Conservation (phyloP, 805 yeast genomes). For the Cyberlindnera amylophila region DNA sequence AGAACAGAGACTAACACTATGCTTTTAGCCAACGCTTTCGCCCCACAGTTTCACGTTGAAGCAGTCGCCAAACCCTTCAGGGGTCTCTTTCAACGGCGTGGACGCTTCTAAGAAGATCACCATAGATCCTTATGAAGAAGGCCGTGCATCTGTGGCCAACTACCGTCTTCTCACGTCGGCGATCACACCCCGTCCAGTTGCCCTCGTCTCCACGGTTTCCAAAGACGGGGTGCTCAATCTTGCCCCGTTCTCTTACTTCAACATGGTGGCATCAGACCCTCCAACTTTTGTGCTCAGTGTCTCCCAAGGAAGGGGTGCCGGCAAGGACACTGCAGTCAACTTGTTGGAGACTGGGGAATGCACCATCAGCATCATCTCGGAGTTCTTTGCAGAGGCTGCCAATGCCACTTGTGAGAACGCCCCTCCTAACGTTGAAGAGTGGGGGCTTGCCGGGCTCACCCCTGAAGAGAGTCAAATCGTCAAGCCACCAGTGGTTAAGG, state of each 20-base stretch:
- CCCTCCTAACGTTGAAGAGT: conserved; percentile 50
- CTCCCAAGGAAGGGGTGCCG: conserved; percentile 32
- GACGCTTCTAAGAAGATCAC: conserved; percentile 23
- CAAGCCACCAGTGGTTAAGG: conserved; percentile 55
- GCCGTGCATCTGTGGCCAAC: conserved; percentile 30
- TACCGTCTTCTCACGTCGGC: conserved; percentile 51
- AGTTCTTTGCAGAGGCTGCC: conserved; percentile 65
- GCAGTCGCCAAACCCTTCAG: conserved; percentile 11
- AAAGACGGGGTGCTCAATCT: conserved; percentile 42
- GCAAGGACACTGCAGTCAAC: conserved; percentile 49
- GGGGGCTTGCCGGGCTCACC: conserved; percentile 52
- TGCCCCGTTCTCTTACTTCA: conserved; percentile 61
- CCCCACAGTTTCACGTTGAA: conserved; percentile 5
- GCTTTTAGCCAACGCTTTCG: too few relatives aligned
- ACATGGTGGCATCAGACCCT: conserved; percentile 47
- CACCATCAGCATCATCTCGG: conserved; percentile 54
- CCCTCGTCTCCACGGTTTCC: conserved; percentile 47
- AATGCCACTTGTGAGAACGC: conserved; percentile 45
- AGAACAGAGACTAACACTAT: too few relatives aligned
- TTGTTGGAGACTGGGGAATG: conserved; percentile 49
- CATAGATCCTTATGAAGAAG: conserved; percentile 40
- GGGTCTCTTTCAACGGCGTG: conserved; percentile 7
- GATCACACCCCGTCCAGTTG: conserved; percentile 59
- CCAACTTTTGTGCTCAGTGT: conserved; percentile 53
- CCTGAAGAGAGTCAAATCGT: conserved; percentile 42